These are phyloP conservation scores for Purshia tridentata DNA, from an alignment of 306 rosid genomes.

Conservation along the genomic window DNA sequence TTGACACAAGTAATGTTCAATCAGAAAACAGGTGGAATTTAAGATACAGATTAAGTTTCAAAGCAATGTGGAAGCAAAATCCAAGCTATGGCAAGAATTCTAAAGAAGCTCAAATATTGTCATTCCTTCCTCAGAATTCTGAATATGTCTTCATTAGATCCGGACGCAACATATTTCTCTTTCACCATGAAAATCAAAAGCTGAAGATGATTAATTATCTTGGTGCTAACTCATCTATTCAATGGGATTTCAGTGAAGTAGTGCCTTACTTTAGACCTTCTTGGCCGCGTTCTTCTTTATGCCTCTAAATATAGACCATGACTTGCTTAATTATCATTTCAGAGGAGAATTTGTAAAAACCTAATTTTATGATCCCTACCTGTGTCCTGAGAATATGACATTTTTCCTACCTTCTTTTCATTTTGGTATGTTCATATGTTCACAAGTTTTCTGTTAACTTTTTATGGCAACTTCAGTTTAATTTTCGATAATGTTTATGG, in stretches of 20 bases:
- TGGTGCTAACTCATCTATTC: slow-evolving; percentile 51
- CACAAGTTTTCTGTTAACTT: neutral
- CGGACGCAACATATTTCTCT: slow-evolving; percentile 50
- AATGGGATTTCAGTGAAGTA: slow-evolving; percentile 63
- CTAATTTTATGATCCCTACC: slow-evolving; percentile 1
- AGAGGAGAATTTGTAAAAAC: neutral
- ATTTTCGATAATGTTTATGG: too few species aligned
- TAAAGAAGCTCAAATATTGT: slow-evolving; percentile 59
- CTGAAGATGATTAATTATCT: slow-evolving; percentile 46
- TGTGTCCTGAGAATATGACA: neutral
- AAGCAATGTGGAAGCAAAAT: slow-evolving; percentile 55
- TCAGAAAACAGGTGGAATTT: slow-evolving; percentile 44
- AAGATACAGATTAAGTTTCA: slow-evolving; percentile 48
- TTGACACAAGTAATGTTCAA: slow-evolving; percentile 27
- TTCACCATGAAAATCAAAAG: slow-evolving; percentile 45
- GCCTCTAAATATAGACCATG: slow-evolving; percentile 1
- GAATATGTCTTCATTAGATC: slow-evolving; percentile 51
- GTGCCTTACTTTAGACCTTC: slow-evolving; percentile 66
- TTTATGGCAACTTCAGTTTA: too few species aligned
- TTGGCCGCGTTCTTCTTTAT: slow-evolving; percentile 53
- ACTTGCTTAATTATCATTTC: slow-evolving; percentile 13
- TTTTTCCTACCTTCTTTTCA: neutral
- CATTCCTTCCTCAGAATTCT: slow-evolving; percentile 59
- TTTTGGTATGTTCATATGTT: neutral
- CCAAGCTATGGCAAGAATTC: slow-evolving; percentile 42